Base-by-base conservation (phyloP, 129 eudicot genomes). In the Tagetes erecta region DNA sequence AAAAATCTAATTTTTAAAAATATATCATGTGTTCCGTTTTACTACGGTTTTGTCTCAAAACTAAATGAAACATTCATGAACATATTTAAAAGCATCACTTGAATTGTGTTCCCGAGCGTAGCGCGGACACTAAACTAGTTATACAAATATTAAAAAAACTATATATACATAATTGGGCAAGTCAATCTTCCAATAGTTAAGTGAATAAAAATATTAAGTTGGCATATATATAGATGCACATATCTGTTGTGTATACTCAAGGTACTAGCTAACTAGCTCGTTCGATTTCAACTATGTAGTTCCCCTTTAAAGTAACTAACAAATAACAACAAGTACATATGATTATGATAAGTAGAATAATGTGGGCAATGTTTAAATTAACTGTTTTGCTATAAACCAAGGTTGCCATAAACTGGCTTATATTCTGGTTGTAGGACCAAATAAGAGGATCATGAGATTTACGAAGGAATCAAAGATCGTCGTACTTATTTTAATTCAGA, bases 261-360 rank as follows among this genome's bases (percentile, higher is more conserved):
- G 64, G 40, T 31, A 33, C n/a, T 40, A 64, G 40, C 79, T 64
- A 64, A 52, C 79, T 64, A 67, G 67, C 44, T 76, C 46, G 81
- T 77, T 69, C 70, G 33, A 58, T 62, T 77, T 69, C 75, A 77
- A 77, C 81, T 68, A 68, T 68, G 70, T 77, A 68, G 81, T 77
- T 56, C 59, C 44, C 40, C 9, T 58, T 42, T 68, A 68, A 67
- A 35, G 40, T 55, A 56, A 76, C 73, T 52, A 44, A 41, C 50
- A 31, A 67, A 34, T 67, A 49, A 56, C 59, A 37, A 0, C 42
- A 20, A 20, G 27, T 20, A 20, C 27, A 20, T 20, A 20, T 20
- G 27, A 20, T 20, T 20, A 20, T 20, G 27, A 20, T 20, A 20
- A 20, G 27, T 20, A 30, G 50, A 31, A 58, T 42, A 35, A 38